A percentile compares a stretch with the other conserved stretches of the same genome.
These are phyloP conservation scores for Leishmania lainsoni DNA, from an alignment of 208 protist genomes.

Conservation along the genomic window DNA sequence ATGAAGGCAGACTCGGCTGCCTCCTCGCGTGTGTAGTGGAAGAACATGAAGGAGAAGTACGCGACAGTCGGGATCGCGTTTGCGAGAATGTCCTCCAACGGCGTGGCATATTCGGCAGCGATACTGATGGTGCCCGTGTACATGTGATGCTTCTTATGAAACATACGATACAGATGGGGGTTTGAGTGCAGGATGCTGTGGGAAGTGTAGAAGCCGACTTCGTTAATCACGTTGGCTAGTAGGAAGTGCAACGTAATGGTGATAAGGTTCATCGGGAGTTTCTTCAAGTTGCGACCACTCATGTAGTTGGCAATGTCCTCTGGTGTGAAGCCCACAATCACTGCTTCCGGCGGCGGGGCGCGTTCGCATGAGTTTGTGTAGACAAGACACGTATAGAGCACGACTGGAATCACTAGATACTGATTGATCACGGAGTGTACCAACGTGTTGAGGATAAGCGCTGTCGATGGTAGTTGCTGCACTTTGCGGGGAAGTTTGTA, in stretches of 20 bases:
- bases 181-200: conserved; percentile 49
- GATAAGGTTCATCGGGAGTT: conserved; percentile 3
- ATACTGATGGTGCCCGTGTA: conserved; percentile 69
- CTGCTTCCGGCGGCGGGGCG: conserved; percentile 25
- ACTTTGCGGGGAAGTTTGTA: conserved; percentile 39
- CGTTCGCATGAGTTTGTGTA: conserved; percentile 18
- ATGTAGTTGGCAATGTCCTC: conserved; percentile 26
- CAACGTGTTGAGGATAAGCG: conserved; percentile 28
- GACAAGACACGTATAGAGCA: conserved; percentile 16
- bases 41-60: conserved; percentile 49
- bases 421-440: conserved; percentile 32
- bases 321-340: conserved; percentile 30
- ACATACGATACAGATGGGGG: conserved; percentile 42
- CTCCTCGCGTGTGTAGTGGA: conserved; percentile 30
- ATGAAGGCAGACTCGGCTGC: conserved; percentile 20
- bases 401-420: conserved; percentile 28
- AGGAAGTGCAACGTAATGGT: conserved; percentile 42
- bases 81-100: conserved; percentile 47
- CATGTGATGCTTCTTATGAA: conserved; percentile 76
- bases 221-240: conserved; percentile 47
- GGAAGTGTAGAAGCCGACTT: conserved; percentile 49
- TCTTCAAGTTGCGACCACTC: conserved; percentile 5
- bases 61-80: conserved; percentile 46
- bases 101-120: conserved; percentile 60
- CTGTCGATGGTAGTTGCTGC: conserved; percentile 31